A percentile compares a stretch with the other conserved stretches of the same genome.
phyloP scores from a whole-genome alignment of 2,329 filamentous ascomycete genomes.

The Aspergillus neoniger region DNA sequence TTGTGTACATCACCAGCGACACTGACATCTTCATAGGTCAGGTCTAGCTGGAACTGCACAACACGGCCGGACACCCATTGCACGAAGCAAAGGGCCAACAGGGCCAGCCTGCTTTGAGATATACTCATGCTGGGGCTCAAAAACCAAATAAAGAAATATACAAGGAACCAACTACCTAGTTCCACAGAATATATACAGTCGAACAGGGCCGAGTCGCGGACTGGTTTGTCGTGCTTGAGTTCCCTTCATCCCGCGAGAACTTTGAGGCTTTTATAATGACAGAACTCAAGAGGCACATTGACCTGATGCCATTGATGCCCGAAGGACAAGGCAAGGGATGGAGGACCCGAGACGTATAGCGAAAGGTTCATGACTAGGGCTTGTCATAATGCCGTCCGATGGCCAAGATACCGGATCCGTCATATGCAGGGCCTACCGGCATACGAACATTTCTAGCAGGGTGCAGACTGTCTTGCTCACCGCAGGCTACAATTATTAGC shows the following conservation, averaged over 20 bases:
- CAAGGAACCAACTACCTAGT: background rate
- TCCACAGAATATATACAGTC: background rate
- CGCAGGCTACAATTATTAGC: background rate
- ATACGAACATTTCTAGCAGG: background rate
- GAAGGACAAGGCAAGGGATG: background rate
- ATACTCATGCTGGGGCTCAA: conserved; percentile 1
- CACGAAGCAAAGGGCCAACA: conserved; percentile 10
- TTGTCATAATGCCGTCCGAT: background rate
- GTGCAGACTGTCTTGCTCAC: background rate
- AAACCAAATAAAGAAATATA: background rate
- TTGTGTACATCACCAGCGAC: conserved; percentile 28
- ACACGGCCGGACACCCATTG: conserved; percentile 13
- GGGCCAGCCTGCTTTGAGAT: conserved; percentile 2
- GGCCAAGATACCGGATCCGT: background rate
- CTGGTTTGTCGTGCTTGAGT: background rate
- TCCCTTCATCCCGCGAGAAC: background rate
- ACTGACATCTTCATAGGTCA: conserved; percentile 29
- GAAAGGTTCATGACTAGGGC: background rate
- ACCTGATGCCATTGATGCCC: background rate
- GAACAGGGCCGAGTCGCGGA: background rate
- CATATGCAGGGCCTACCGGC: background rate
- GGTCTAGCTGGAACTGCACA: conserved; percentile 14
- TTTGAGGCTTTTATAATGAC: background rate
- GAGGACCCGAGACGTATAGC: background rate
- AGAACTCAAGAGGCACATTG: background rate